Evolutionary conservation across 139 green algal species (phyloP), one percentile per base, ranked within the genome.

Genomic region (Eudorina sp.): DNA sequence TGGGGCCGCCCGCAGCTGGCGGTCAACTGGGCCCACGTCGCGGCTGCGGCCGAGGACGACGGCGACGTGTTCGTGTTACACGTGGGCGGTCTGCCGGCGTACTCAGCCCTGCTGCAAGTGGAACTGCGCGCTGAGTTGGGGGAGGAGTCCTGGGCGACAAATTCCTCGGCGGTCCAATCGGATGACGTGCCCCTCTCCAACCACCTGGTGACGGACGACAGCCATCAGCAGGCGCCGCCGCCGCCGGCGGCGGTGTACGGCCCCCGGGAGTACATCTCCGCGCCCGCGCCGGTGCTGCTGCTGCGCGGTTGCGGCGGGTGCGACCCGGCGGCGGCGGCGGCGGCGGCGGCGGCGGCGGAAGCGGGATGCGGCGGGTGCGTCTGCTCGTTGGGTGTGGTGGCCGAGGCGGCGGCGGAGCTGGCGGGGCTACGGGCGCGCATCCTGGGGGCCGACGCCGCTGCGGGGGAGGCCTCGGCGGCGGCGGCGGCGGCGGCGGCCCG

Each of bases 21-120:
- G 46, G 11, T 83, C 29, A 31, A 55, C 23, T 64, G 45, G 73
- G 48, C 45, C 75, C 13, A 34, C 53, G 36, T 38, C 3, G 51
- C 34, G 23, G 77, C 38, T 13, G 34, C 36, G 25, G 77, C 46
- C 0, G 77, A 25, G 19, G 1, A 4, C 5, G 36, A 36, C 3
- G 55, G 79, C 0, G 46, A 75, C 58, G 60, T 85, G 11, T 40
- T 85, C 51, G 43, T 84, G 4, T 4, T 84, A 16, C 5, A 11
- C 36, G 53, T 84, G 6, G 6, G 13, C 1, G 31, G 7, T 0
- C 40, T 77, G 43, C 60, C 80, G 25, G 1, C 16, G 7, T 4
- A 27, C n/a, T 25, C 60, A 16, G 80, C 43, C 14, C 60, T 86
- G n/a, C 80, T 86, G 41, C 80, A 77, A n/a, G 60, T 86, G 16